Percentiles rank a stretch among this genome's conserved stretches.
Evolutionary conservation across 2,329 filamentous ascomycete genomes (phyloP).

Genomic region (Sporothrix pseudoabietina): DNA sequence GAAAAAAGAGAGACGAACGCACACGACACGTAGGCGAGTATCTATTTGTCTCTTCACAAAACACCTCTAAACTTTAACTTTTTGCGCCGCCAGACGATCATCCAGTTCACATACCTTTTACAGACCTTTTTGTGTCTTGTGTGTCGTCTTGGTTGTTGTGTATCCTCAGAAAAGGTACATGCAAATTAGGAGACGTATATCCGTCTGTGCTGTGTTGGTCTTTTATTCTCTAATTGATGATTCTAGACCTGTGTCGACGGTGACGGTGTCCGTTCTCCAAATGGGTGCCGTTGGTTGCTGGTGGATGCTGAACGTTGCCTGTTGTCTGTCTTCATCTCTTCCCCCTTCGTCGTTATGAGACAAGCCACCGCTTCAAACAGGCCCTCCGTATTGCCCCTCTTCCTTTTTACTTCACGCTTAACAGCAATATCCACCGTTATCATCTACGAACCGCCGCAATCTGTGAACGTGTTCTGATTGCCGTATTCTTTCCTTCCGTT

Average conservation of each 20-base stretch:
- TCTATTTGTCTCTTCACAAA: neutral
- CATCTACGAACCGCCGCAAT: neutral
- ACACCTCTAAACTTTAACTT: neutral
- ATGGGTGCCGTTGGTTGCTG: neutral
- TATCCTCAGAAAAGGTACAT: neutral
- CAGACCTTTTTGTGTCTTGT: slow-evolving; percentile 3
- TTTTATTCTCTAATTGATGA: neutral
- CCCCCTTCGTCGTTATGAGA: slow-evolving; percentile 14
- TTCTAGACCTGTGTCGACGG: neutral
- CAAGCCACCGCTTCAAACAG: slow-evolving; percentile 20
- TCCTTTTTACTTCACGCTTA: neutral
- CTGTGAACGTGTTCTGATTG: neutral
- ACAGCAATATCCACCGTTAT: neutral
- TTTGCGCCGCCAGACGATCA: slow-evolving; percentile 10
- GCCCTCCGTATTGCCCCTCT: neutral
- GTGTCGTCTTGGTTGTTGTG: neutral
- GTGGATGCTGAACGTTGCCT: neutral
- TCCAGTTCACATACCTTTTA: neutral
- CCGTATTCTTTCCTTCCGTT: neutral
- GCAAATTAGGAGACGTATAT: slow-evolving; percentile 6
- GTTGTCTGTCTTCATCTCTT: neutral
- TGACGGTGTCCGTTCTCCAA: neutral
- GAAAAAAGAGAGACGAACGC: neutral
- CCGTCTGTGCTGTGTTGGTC: neutral
- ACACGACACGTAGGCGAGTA: neutral